Percentiles rank a stretch among this genome's conserved stretches.
These are phyloP conservation scores for Saitozyma podzolica DNA, from an alignment of 768 basidiomycete genomes.

Conservation along the genomic window DNA sequence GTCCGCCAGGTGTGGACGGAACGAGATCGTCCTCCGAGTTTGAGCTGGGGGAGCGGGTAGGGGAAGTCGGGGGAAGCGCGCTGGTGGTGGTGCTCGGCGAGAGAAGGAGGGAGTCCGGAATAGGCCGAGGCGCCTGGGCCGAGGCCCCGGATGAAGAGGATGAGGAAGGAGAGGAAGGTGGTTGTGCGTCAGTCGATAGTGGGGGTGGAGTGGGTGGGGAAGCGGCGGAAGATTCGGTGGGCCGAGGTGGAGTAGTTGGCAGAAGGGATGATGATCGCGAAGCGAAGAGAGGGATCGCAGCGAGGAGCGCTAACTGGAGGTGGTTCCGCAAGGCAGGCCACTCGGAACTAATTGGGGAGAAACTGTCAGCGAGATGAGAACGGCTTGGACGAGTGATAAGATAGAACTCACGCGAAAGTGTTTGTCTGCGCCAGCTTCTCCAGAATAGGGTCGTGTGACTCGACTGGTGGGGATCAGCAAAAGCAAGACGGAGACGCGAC, in stretches of 20 bases:
- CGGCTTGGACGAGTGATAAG: background rate
- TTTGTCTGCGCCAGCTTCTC: constrained; percentile 28
- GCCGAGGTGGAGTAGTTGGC: constrained; percentile 4
- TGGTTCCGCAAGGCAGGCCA: constrained; percentile 39
- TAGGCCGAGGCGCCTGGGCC: background rate
- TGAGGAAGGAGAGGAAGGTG: background rate
- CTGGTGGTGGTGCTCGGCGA: no score
- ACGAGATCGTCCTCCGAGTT: constrained; percentile 10
- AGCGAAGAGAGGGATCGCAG: constrained; percentile 25
- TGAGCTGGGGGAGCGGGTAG: no score
- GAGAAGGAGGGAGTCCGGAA: no score
- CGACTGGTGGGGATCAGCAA: background rate
- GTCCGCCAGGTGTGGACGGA: constrained; percentile 47
- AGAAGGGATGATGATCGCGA: constrained; percentile 5
- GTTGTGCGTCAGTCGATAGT: background rate
- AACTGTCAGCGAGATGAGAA: background rate
- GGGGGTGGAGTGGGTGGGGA: constrained; percentile 10
- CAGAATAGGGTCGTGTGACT: constrained; percentile 26
- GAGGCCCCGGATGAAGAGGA: background rate
- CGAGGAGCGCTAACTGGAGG: constrained; percentile 28
- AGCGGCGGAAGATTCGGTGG: background rate
- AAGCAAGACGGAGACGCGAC: no score
- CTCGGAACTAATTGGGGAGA: constrained; percentile 26
- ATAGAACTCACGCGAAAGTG: constrained; percentile 32
- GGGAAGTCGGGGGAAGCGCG: no score